phyloP scores from a whole-genome alignment of 2,329 filamentous ascomycete species.

The Chaetomium sp. region DNA sequence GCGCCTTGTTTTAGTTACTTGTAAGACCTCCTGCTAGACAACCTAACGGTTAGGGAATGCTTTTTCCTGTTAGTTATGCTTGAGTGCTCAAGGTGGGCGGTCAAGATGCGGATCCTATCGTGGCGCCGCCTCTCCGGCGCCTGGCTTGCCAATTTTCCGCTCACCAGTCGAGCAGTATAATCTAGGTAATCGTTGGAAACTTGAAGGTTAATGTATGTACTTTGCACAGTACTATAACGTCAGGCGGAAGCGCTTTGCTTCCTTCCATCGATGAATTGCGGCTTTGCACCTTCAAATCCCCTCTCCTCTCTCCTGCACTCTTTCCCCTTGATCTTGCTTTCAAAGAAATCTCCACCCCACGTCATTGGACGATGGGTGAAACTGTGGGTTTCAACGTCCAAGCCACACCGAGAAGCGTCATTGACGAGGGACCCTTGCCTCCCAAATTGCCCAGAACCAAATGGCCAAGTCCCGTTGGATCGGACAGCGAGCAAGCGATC shows the following conservation, averaged over 20 bases:
- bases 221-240: no score
- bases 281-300: background rate
- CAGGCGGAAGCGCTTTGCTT: background rate
- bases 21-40: background rate
- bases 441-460: constrained; percentile 20
- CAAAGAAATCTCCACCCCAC: background rate
- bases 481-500: constrained; percentile 15
- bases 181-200: no score
- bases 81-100: no score
- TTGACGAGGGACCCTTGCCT: constrained; percentile 11
- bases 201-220: background rate
- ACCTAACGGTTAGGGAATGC: background rate
- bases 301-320: background rate
- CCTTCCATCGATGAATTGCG: background rate
- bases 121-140: background rate
- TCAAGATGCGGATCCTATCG: background rate
- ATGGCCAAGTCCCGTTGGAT: constrained; percentile 19
- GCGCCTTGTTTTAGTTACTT: no score
- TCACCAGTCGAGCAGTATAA: no score
- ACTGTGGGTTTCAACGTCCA: constrained; percentile 21
- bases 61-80: no score
- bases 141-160: background rate
- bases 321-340: background rate
- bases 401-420: constrained; percentile 25
- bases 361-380: constrained; percentile 9